Evolutionary conservation across 306 rosid genomes (phyloP).

Genomic region (Prunus mongolica): DNA sequence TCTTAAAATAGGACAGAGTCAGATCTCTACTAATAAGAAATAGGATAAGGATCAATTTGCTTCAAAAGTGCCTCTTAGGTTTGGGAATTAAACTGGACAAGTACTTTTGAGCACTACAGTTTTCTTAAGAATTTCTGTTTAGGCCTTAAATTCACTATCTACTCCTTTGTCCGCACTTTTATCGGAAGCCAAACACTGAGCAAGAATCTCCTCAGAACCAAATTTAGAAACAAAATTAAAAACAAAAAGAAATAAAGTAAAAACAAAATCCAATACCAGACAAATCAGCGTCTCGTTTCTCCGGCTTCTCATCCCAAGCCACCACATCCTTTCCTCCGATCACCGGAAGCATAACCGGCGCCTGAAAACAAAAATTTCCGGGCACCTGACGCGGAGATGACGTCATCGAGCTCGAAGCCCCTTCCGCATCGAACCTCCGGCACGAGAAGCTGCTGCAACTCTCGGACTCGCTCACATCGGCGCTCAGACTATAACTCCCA

Average conservation of each 20-base stretch:
- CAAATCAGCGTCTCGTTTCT: constrained; percentile 45
- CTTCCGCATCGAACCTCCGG: constrained; percentile 67
- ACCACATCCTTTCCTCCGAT: constrained; percentile 71
- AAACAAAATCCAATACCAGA: constrained; percentile 46
- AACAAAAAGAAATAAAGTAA: background rate
- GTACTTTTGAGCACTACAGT: background rate
- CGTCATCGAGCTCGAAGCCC: constrained; percentile 70
- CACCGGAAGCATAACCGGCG: constrained; percentile 62
- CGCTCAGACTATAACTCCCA: constrained; percentile 86
- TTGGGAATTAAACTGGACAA: background rate
- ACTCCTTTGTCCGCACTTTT: background rate
- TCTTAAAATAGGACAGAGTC: background rate
- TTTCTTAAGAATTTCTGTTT: background rate
- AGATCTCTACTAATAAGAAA: background rate
- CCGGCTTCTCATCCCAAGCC: constrained; percentile 63
- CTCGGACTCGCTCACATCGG: constrained; percentile 92
- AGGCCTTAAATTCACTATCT: background rate
- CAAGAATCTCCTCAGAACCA: background rate
- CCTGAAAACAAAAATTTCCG: constrained; percentile 39
- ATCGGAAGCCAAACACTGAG: background rate
- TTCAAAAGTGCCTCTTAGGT: background rate
- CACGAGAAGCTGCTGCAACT: constrained; percentile 78
- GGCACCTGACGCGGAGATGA: constrained; percentile 54
- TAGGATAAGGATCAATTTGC: background rate
- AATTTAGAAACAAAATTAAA: background rate